These are phyloP conservation scores for Canariomyces notabilis DNA, from an alignment of 2,329 filamentous ascomycete genomes.

Conservation along the genomic window DNA sequence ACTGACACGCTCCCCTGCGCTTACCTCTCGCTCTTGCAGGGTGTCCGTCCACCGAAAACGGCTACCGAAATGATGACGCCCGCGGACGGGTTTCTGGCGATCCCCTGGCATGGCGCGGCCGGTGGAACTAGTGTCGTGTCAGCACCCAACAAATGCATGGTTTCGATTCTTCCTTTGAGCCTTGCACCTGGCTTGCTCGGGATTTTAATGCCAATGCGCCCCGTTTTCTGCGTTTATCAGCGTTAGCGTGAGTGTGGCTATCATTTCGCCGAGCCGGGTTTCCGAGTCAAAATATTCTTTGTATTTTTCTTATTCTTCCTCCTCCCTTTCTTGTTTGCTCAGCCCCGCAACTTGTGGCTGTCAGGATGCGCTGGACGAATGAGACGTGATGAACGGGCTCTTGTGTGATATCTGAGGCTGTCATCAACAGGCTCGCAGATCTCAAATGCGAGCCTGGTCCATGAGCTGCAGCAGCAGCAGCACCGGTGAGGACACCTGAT, in stretches of 20 bases:
- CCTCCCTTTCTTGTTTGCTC: neutral
- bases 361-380: neutral
- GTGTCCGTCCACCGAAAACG: neutral
- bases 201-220: too few relatives aligned
- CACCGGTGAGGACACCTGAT: too few relatives aligned
- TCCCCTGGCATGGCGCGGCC: neutral
- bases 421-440: neutral
- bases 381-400: neutral
- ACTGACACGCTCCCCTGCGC: too few relatives aligned
- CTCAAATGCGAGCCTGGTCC: too few relatives aligned
- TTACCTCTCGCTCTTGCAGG: too few relatives aligned
- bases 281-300: too few relatives aligned
- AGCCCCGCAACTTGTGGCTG: neutral
- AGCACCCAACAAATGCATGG: neutral
- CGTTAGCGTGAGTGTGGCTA: neutral
- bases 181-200: too few relatives aligned
- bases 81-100: neutral
- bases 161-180: neutral
- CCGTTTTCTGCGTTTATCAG: too few relatives aligned
- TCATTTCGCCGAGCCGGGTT: neutral
- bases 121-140: neutral
- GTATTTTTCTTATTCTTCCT: neutral
- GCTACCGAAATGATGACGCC: neutral
- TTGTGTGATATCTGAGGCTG: neutral
- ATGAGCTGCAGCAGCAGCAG: neutral